Evolutionary conservation across 2,329 filamentous ascomycete species (phyloP).

Genomic region (Alternaria gansuensis): DNA sequence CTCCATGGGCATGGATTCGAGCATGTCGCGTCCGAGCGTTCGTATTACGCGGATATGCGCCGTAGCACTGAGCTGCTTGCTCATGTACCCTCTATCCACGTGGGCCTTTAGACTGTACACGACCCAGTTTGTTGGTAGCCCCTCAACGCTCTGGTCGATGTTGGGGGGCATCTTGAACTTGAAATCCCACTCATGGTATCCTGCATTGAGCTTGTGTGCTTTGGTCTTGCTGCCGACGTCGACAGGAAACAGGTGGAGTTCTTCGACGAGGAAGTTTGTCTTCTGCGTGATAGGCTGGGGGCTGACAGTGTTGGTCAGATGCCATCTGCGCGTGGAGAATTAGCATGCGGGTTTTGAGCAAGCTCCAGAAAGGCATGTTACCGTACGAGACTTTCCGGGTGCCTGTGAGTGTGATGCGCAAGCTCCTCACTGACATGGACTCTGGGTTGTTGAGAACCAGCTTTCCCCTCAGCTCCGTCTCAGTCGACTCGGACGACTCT

Average conservation of each 20-base stretch:
- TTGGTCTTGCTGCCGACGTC: slow-evolving; percentile 48
- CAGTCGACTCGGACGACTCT: slow-evolving; percentile 56
- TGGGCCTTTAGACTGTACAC: slow-evolving; percentile 92
- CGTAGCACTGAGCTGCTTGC: slow-evolving; percentile 82
- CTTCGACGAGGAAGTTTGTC: slow-evolving; percentile 58
- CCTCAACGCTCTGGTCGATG: slow-evolving; percentile 87
- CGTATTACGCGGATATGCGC: slow-evolving; percentile 66
- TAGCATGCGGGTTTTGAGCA: slow-evolving; percentile 19
- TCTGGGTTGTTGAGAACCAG: slow-evolving; percentile 59
- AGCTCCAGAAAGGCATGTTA: slow-evolving; percentile 14
- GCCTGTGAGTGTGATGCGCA: slow-evolving; percentile 58
- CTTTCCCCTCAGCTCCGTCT: slow-evolving; percentile 57
- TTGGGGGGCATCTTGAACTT: slow-evolving; percentile 58
- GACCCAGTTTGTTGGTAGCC: slow-evolving; percentile 83
- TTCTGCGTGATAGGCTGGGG: slow-evolving; percentile 58
- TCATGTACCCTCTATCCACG: slow-evolving; percentile 84
- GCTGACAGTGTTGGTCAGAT: slow-evolving; percentile 50
- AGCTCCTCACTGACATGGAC: slow-evolving; percentile 58
- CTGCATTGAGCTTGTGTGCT: slow-evolving; percentile 61
- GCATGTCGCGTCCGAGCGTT: slow-evolving; percentile 69
- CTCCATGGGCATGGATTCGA: slow-evolving; percentile 65
- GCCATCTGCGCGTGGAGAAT: slow-evolving; percentile 42
- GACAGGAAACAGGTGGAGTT: slow-evolving; percentile 56
- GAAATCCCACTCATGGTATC: slow-evolving; percentile 61
- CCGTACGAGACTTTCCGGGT: slow-evolving; percentile 59